phyloP scores from a whole-genome alignment of 2,329 filamentous ascomycete genomes.

The Trichoderma sp. region DNA sequence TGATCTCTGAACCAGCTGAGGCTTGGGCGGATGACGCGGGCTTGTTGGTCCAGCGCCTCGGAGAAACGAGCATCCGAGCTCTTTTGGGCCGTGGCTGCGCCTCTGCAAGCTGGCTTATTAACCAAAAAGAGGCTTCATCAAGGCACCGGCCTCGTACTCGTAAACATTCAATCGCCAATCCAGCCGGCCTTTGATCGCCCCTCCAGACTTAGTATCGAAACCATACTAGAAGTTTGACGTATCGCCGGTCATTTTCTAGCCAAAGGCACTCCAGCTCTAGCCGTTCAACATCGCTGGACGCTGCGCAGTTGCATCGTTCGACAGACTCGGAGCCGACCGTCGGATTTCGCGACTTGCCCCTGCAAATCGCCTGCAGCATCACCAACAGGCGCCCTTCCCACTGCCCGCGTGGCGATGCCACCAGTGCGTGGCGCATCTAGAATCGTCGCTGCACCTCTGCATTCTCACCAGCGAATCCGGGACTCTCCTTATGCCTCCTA shows the following conservation, averaged over 20 bases:
- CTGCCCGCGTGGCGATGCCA: slow-evolving; percentile 41
- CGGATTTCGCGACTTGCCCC: slow-evolving; percentile 4
- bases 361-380: background rate
- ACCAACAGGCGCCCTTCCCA: slow-evolving; percentile 6
- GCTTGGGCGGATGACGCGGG: slow-evolving; percentile 12
- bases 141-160: slow-evolving; percentile 20
- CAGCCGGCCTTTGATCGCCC: slow-evolving; percentile 10
- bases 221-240: background rate
- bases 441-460: slow-evolving; percentile 35
- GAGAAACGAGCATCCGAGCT: slow-evolving; percentile 24
- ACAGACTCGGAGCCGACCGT: background rate
- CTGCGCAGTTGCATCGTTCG: slow-evolving; percentile 16
- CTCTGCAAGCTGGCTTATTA: slow-evolving; percentile 7
- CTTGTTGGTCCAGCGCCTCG: background rate
- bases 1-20: background rate
- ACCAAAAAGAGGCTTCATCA: slow-evolving; percentile 6
- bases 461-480: slow-evolving; percentile 34
- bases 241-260: slow-evolving; percentile 8
- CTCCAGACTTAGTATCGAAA: slow-evolving; percentile 16
- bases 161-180: slow-evolving; percentile 11
- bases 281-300: slow-evolving; percentile 29
- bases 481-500: slow-evolving; percentile 58
- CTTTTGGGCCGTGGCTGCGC: slow-evolving; percentile 5
- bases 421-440: slow-evolving; percentile 35
- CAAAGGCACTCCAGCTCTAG: slow-evolving; percentile 20